These are phyloP conservation scores for Parasitella parasitica DNA, from an alignment of 371 early-diverging fungal genomes.

Conservation along the genomic window DNA sequence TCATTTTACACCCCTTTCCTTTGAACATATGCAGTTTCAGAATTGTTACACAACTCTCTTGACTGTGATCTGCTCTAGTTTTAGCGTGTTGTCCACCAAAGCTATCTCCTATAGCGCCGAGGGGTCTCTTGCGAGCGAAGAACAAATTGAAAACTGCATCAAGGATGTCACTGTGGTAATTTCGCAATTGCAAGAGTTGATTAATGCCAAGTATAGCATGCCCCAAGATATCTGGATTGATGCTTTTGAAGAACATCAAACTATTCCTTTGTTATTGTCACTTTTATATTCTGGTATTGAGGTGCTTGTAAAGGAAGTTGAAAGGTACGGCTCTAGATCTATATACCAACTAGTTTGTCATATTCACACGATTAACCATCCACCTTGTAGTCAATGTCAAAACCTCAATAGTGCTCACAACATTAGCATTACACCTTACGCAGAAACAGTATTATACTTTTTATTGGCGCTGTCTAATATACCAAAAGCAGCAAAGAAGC, in stretches of 20 bases:
- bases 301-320: conserved; percentile 34
- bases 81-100: conserved; percentile 31
- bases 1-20: neutral
- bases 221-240: conserved; percentile 24
- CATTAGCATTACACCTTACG: conserved; percentile 41
- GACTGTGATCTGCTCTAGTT: conserved; percentile 30
- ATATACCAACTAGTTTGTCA: too few species aligned
- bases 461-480: conserved; percentile 35
- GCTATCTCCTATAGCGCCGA: conserved; percentile 26
- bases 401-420: conserved; percentile 13
- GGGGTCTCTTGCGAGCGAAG: conserved; percentile 13
- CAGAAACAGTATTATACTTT: conserved; percentile 40
- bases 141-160: conserved; percentile 24
- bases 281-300: conserved; percentile 34
- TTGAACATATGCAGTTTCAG: neutral
- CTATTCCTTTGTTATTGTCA: conserved; percentile 25
- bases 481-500: conserved; percentile 29
- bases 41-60: neutral
- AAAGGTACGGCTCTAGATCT: conserved; percentile 39
- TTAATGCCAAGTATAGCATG: conserved; percentile 26
- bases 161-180: conserved; percentile 39
- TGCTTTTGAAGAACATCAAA: conserved; percentile 21
- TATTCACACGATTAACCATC: neutral
- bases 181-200: conserved; percentile 35
- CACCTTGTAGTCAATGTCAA: conserved; percentile 23